Conservation (phyloP, 2,329 filamentous ascomycete species). For the Penicillium sp. region DNA sequence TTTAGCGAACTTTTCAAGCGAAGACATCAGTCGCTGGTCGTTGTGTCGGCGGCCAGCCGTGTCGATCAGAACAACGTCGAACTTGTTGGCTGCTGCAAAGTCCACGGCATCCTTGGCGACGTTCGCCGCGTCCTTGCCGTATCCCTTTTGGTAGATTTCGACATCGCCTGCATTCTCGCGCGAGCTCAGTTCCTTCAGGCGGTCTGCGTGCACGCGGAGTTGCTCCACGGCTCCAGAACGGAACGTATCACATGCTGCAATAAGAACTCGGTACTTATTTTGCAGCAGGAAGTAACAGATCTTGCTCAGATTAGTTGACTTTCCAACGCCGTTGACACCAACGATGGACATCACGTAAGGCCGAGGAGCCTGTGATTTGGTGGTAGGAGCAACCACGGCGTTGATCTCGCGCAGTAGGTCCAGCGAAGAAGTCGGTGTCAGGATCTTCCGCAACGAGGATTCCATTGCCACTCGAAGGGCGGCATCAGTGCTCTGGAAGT, state of each 20-base stretch:
- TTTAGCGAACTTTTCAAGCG: slow-evolving; percentile 94
- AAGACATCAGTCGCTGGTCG: slow-evolving; percentile 93
- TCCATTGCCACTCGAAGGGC: slow-evolving; percentile 87
- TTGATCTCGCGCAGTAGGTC: slow-evolving; percentile 94
- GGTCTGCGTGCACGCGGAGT: slow-evolving; percentile 89
- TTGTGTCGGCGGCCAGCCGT: slow-evolving; percentile 95
- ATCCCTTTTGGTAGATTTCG: slow-evolving; percentile 94
- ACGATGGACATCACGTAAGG: slow-evolving; percentile 98
- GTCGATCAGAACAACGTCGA: slow-evolving; percentile 94
- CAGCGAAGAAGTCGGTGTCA: slow-evolving; percentile 91
- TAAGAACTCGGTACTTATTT: slow-evolving; percentile 93
- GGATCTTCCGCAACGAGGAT: slow-evolving; percentile 87
- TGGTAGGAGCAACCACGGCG: slow-evolving; percentile 68
- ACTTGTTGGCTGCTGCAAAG: slow-evolving; percentile 72
- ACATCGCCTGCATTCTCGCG: slow-evolving; percentile 79
- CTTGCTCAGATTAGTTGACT: slow-evolving; percentile 96
- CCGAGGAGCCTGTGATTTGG: slow-evolving; percentile 64
- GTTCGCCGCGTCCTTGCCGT: slow-evolving; percentile 94
- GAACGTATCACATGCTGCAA: slow-evolving; percentile 95
- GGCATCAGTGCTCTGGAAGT: slow-evolving; percentile 83
- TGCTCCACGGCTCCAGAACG: slow-evolving; percentile 96
- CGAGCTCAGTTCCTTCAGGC: slow-evolving; percentile 82
- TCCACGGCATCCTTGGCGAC: slow-evolving; percentile 93
- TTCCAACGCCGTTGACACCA: slow-evolving; percentile 96
- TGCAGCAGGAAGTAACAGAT: slow-evolving; percentile 97